Evolutionary conservation across 768 basidiomycete genomes (phyloP).

Genomic region (Suillus brevipes): DNA sequence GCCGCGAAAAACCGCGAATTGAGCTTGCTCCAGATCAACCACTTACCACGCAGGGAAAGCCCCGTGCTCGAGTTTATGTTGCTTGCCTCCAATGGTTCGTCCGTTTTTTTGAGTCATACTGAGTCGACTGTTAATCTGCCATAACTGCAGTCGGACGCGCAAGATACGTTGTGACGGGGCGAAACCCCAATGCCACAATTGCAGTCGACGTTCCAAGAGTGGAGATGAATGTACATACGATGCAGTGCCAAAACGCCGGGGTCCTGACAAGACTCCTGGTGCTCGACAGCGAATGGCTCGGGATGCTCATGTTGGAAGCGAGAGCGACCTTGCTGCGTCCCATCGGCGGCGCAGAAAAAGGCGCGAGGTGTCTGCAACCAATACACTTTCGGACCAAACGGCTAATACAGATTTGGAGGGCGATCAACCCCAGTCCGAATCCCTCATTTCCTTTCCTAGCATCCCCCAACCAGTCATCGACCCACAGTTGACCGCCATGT

Average conservation of each 20-base stretch:
- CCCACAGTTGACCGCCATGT: slow-evolving; percentile 25
- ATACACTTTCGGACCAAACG: slow-evolving; percentile 10
- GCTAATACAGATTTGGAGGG: slow-evolving; percentile 4
- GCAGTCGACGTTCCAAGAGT: slow-evolving; percentile 49
- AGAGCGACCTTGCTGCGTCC: slow-evolving; percentile 25
- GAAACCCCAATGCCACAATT: slow-evolving; percentile 76
- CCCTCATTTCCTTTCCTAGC: slow-evolving; percentile 7
- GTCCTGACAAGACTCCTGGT: slow-evolving; percentile 79
- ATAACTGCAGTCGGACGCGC: slow-evolving; percentile 57
- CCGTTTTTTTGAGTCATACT: background rate
- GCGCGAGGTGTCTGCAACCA: slow-evolving; percentile 8
- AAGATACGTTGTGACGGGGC: slow-evolving; percentile 85
- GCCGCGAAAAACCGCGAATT: slow-evolving; percentile 59
- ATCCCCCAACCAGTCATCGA: slow-evolving; percentile 23
- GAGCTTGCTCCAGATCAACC: slow-evolving; percentile 76
- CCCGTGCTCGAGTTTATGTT: slow-evolving; percentile 71
- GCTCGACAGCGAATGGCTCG: slow-evolving; percentile 65
- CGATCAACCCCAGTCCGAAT: background rate
- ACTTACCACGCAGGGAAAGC: slow-evolving; percentile 79
- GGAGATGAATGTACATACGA: slow-evolving; percentile 65
- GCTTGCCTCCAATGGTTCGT: slow-evolving; percentile 77
- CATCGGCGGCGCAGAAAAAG: slow-evolving; percentile 25
- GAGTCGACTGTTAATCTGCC: slow-evolving; percentile 11
- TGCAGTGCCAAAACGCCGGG: slow-evolving; percentile 69
- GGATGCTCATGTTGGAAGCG: slow-evolving; percentile 38